These are phyloP conservation scores for Plasmodium falciparum DNA, from an alignment of 169 alveolate genomes.

Conservation along the genomic window DNA sequence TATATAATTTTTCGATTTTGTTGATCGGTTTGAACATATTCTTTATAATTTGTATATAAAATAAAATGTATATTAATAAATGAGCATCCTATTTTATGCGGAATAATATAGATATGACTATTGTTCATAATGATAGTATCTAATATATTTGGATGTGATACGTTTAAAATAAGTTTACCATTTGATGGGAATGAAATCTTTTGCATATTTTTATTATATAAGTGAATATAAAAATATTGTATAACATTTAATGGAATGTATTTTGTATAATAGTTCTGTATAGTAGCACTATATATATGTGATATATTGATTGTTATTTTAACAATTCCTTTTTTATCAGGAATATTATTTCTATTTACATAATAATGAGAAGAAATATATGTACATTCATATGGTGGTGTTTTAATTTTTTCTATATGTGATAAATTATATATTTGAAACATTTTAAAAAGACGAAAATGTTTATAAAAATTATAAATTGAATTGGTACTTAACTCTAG, in stretches of 20 bases:
- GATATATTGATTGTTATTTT: slow-evolving; percentile 27
- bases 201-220: slow-evolving; percentile 33
- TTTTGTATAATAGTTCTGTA: slow-evolving; percentile 35
- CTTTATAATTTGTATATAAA: slow-evolving; percentile 3
- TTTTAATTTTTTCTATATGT: neutral
- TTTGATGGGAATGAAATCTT: slow-evolving; percentile 38
- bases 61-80: slow-evolving; percentile 15
- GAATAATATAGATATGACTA: slow-evolving; percentile 43
- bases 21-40: neutral
- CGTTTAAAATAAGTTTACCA: slow-evolving; percentile 20
- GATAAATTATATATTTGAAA: slow-evolving; percentile 2
- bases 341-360: neutral
- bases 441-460: slow-evolving; percentile 15
- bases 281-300: slow-evolving; percentile 16
- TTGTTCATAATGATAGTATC: slow-evolving; percentile 17
- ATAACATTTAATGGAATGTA: slow-evolving; percentile 50
- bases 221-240: slow-evolving; percentile 28
- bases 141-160: slow-evolving; percentile 39
- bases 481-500: slow-evolving; percentile 23
- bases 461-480: slow-evolving; percentile 25
- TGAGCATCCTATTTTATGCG: slow-evolving; percentile 59
- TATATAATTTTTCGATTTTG: slow-evolving; percentile 9
- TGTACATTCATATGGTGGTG: neutral
- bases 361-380: neutral
- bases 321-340: neutral